Percentiles rank a stretch among this genome's conserved stretches.
These are phyloP conservation scores for Starmerella scarabaei DNA, from an alignment of 805 yeast species.

Conservation along the genomic window DNA sequence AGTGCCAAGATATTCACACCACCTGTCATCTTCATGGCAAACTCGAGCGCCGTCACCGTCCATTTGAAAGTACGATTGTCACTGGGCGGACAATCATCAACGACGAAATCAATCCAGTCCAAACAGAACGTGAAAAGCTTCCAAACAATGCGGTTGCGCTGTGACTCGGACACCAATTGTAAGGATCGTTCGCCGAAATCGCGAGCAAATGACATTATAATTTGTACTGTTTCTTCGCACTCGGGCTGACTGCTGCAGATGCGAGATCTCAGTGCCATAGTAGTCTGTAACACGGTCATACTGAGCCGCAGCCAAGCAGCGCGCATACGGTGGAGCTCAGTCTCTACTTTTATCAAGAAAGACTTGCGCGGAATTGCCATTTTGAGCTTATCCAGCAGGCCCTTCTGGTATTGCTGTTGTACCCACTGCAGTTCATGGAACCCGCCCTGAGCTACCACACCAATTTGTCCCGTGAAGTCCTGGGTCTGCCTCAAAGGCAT, in stretches of 20 bases:
- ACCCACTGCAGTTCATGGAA: slow-evolving; percentile 40
- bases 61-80: slow-evolving; percentile 85
- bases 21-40: slow-evolving; percentile 86
- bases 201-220: slow-evolving; percentile 60
- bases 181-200: slow-evolving; percentile 70
- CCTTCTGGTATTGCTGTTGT: slow-evolving; percentile 6
- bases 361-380: slow-evolving; percentile 33
- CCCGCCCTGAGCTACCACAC: slow-evolving; percentile 61
- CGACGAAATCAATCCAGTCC: slow-evolving; percentile 85
- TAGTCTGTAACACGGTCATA: slow-evolving; percentile 49
- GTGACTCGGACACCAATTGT: slow-evolving; percentile 46
- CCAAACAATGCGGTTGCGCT: slow-evolving; percentile 56
- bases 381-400: slow-evolving; percentile 9
- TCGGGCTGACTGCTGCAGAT: slow-evolving; percentile 47
- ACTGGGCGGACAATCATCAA: slow-evolving; percentile 89
- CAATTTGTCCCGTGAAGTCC: slow-evolving; percentile 54
- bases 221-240: slow-evolving; percentile 65
- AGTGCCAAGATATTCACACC: slow-evolving; percentile 79
- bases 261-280: slow-evolving; percentile 34
- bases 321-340: slow-evolving; percentile 53
- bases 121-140: slow-evolving; percentile 63
- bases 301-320: slow-evolving; percentile 57
- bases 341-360: slow-evolving; percentile 59
- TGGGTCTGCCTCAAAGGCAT: slow-evolving; percentile 3
- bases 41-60: slow-evolving; percentile 92